Evolutionary conservation across 768 basidiomycete genomes (phyloP).

Genomic region (Suillus ampliporus): DNA sequence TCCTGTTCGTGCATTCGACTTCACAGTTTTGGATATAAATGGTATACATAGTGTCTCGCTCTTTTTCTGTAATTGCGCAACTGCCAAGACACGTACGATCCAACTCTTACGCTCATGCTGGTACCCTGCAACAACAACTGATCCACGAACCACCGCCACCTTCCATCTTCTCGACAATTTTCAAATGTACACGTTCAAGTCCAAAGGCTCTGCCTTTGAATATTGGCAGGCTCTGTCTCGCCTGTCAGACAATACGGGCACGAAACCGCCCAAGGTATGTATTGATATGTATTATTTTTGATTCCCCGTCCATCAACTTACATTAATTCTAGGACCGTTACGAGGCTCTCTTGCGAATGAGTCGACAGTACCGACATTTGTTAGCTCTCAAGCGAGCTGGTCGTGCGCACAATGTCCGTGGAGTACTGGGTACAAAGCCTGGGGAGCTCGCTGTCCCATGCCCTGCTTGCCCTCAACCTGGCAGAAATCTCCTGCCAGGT

Average conservation of each 20-base stretch:
- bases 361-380: conserved; percentile 5
- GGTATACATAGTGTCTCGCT: conserved; percentile 27
- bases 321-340: background rate
- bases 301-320: background rate
- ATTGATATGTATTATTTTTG: background rate
- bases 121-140: conserved; percentile 19
- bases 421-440: background rate
- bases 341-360: background rate
- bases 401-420: background rate
- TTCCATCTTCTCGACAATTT: conserved; percentile 31
- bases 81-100: conserved; percentile 8
- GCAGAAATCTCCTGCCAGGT: conserved; percentile 12
- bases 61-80: conserved; percentile 19
- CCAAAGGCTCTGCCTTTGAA: conserved; percentile 34
- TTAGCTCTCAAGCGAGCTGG: background rate
- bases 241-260: conserved; percentile 33
- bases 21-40: conserved; percentile 26
- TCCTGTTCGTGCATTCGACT: conserved; percentile 21
- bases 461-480: conserved; percentile 15
- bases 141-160: conserved; percentile 34
- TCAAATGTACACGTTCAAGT: conserved; percentile 33
- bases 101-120: conserved; percentile 16
- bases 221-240: conserved; percentile 32
- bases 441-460: conserved; percentile 12
- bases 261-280: conserved; percentile 7